Conservation (phyloP, 2,329 filamentous ascomycete genomes). For the Diaporthe batatas region DNA sequence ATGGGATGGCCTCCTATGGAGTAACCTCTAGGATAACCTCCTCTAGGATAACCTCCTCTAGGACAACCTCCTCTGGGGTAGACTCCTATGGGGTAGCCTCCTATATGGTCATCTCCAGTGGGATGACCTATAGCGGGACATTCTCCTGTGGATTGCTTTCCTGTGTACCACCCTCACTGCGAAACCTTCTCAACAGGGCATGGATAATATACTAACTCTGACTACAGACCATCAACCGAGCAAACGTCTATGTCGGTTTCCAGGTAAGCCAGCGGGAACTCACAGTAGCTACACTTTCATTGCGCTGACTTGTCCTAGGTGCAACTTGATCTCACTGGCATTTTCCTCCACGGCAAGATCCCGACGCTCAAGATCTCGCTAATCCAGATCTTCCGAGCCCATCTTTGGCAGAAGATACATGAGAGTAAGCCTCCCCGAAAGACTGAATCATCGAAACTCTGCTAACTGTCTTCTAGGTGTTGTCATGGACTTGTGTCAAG, state of each 20-base stretch:
- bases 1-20: too few relatives aligned
- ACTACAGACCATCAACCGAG: slow-evolving; percentile 96
- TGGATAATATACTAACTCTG: too few relatives aligned
- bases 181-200: too few relatives aligned
- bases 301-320: slow-evolving; percentile 61
- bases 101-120: too few relatives aligned
- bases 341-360: slow-evolving; percentile 99
- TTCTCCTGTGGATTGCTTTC: too few relatives aligned
- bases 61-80: too few relatives aligned
- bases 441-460: background rate
- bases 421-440: slow-evolving; percentile 68
- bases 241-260: slow-evolving; percentile 99
- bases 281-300: background rate
- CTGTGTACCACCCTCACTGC: too few relatives aligned
- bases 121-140: too few relatives aligned
- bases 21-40: too few relatives aligned
- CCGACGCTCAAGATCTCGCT: slow-evolving; percentile 97
- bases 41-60: too few relatives aligned
- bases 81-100: too few relatives aligned
- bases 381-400: slow-evolving; percentile 98
- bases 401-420: slow-evolving; percentile 99
- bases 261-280: slow-evolving; percentile 59
- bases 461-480: slow-evolving; percentile 54
- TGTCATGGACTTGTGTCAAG: slow-evolving; percentile 98
- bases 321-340: slow-evolving; percentile 95